Percentiles rank a stretch among this genome's conserved stretches.
phyloP scores from a whole-genome alignment of 139 green algal species.

The Chlorella ohadii region DNA sequence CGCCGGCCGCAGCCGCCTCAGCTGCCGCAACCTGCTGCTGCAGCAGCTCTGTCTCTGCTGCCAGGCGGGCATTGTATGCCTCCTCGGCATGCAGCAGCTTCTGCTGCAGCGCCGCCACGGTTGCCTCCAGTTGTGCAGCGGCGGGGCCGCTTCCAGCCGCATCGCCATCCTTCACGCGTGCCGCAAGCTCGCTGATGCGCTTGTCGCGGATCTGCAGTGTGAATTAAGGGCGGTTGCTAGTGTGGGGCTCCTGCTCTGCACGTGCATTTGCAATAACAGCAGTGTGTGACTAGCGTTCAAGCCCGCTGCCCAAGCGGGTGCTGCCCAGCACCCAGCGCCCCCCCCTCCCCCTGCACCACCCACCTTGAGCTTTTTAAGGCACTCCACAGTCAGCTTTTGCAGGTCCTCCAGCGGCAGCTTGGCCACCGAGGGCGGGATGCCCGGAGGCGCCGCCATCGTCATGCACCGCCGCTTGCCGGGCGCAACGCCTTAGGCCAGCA shows the following conservation, averaged over 20 bases:
- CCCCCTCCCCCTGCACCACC: too few species aligned
- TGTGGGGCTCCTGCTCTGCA: too few species aligned
- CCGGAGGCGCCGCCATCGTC: slow-evolving; percentile 2
- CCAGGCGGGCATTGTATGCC: slow-evolving; percentile 26
- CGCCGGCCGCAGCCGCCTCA: not conserved
- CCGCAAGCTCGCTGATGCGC: slow-evolving; percentile 44
- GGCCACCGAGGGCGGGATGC: slow-evolving; percentile 42
- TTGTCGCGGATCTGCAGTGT: slow-evolving; percentile 42
- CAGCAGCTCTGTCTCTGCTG: slow-evolving; percentile 49
- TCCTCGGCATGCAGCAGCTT: slow-evolving; percentile 41
- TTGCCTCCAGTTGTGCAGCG: slow-evolving; percentile 26
- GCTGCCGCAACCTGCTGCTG: slow-evolving; percentile 4
- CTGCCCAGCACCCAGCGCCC: too few species aligned
- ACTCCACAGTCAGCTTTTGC: slow-evolving; percentile 38
- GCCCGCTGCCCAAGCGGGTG: too few species aligned
- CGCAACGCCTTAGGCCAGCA: too few species aligned
- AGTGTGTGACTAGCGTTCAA: too few species aligned
- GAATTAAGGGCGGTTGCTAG: not conserved
- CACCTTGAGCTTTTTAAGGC: slow-evolving; percentile 44
- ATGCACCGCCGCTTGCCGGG: not conserved
- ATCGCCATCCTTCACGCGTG: too few species aligned
- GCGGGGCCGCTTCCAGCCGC: not conserved
- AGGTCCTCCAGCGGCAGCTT: slow-evolving; percentile 44
- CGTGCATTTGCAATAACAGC: too few species aligned
- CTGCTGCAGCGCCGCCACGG: slow-evolving; percentile 16